Percentiles rank a stretch among this genome's conserved stretches.
phyloP scores from a whole-genome alignment of 148 eudicot genomes.

The Silene latifolia region DNA sequence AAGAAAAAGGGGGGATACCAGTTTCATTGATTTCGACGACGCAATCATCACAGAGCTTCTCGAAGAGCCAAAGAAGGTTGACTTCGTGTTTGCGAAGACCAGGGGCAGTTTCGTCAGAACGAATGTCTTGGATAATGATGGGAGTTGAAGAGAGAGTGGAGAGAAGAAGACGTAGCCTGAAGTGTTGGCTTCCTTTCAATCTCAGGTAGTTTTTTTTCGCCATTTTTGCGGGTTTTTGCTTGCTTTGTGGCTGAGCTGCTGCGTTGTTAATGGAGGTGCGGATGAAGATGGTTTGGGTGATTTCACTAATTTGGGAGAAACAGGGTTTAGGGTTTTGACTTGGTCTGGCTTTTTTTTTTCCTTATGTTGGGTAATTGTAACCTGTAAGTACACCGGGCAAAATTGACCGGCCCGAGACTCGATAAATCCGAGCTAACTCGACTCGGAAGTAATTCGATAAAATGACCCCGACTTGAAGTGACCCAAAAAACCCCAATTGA shows the following conservation, averaged over 20 bases:
- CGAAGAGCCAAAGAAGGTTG: slow-evolving; percentile 69
- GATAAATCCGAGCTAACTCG: too few relatives aligned
- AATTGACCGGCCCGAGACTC: too few relatives aligned
- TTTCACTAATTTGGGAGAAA: neutral
- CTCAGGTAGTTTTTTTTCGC: slow-evolving; percentile 48
- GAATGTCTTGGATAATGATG: slow-evolving; percentile 64
- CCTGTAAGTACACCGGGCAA: too few relatives aligned
- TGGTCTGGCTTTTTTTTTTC: too few relatives aligned
- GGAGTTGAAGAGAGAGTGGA: slow-evolving; percentile 76
- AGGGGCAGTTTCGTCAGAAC: slow-evolving; percentile 54
- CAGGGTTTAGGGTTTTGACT: neutral
- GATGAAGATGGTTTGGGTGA: neutral
- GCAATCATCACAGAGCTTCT: slow-evolving; percentile 63
- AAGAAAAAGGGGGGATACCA: slow-evolving; percentile 30
- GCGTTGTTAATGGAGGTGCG: neutral
- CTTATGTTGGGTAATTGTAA: too few relatives aligned
- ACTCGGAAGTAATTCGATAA: too few relatives aligned
- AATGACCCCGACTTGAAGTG: too few relatives aligned
- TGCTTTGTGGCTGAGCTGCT: neutral
- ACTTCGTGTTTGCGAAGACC: slow-evolving; percentile 81
- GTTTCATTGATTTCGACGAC: slow-evolving; percentile 76
- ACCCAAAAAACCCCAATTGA: too few relatives aligned
- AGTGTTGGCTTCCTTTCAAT: slow-evolving; percentile 65
- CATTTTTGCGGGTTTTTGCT: slow-evolving; percentile 12
- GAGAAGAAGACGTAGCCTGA: slow-evolving; percentile 58